Evolutionary conservation across 2,329 filamentous ascomycete species (phyloP).

Genomic region (Clarireedia paspali): DNA sequence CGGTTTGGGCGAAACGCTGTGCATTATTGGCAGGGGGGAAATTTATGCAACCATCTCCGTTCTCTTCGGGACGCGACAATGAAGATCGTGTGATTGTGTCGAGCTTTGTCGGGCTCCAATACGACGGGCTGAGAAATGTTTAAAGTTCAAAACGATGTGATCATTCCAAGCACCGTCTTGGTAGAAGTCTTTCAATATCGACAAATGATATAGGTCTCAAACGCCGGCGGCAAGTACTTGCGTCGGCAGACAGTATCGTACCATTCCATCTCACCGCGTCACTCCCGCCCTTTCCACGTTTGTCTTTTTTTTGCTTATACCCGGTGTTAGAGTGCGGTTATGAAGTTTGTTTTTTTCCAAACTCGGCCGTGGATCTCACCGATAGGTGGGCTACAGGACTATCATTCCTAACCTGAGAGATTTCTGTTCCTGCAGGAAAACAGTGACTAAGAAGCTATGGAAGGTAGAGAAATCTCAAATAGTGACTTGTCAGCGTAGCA

Average conservation of each 20-base stretch:
- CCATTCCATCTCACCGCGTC: not conserved
- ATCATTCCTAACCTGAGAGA: not conserved
- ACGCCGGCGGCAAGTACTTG: not conserved
- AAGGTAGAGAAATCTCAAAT: not conserved
- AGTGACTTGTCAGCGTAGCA: not conserved
- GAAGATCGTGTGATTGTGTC: not conserved
- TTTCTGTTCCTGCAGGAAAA: not conserved
- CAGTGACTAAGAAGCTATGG: not conserved
- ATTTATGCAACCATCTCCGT: constrained; percentile 3
- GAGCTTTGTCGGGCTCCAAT: not conserved
- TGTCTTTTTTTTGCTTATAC: not conserved
- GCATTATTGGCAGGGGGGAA: constrained; percentile 1
- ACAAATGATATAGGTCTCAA: constrained; percentile 1
- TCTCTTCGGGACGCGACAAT: too few relatives aligned
- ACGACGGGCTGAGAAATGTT: not conserved
- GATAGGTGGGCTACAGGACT: not conserved
- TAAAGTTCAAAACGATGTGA: not conserved
- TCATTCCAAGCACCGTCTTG: not conserved
- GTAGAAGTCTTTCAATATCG: not conserved
- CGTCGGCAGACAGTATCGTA: not conserved
- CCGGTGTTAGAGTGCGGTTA: not conserved
- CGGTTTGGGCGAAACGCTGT: constrained; percentile 8
- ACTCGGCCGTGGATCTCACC: not conserved
- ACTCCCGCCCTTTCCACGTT: not conserved
- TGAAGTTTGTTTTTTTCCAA: not conserved